These are phyloP conservation scores for Dryas drummondii DNA, from an alignment of 306 rosid species.

Conservation along the genomic window DNA sequence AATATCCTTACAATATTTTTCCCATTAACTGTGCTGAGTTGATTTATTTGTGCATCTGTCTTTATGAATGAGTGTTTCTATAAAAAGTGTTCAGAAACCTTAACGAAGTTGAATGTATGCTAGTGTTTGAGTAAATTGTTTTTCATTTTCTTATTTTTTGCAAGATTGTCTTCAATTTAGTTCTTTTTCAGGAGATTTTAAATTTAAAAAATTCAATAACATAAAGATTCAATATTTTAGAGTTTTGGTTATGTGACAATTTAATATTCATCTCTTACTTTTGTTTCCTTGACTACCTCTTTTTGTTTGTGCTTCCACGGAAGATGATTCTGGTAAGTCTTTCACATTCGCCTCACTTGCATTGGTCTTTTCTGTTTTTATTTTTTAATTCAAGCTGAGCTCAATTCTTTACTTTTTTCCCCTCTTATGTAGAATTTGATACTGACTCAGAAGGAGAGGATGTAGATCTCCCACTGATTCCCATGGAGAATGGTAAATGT, in stretches of 20 bases:
- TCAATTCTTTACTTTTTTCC: conserved; percentile 1
- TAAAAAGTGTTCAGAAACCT: no score
- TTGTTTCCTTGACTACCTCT: neutral
- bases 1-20: conserved; percentile 57
- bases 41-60: neutral
- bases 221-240: no score
- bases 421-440: conserved; percentile 31
- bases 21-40: neutral
- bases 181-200: no score
- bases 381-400: neutral
- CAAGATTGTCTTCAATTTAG: no score
- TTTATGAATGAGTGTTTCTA: neutral
- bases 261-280: no score
- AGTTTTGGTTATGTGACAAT: no score
- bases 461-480: conserved; percentile 30
- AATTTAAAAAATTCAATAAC: no score
- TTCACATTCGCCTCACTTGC: no score
- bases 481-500: conserved; percentile 54
- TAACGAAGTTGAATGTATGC: no score
- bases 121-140: no score
- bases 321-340: conserved; percentile 34
- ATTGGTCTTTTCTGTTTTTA: neutral
- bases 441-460: conserved; percentile 38
- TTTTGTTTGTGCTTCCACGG: conserved; percentile 34
- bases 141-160: neutral